Evolutionary conservation across 1,139 yeast species (phyloP), one percentile per base, ranked within the genome.

Genomic region (Pichia sp.): DNA sequence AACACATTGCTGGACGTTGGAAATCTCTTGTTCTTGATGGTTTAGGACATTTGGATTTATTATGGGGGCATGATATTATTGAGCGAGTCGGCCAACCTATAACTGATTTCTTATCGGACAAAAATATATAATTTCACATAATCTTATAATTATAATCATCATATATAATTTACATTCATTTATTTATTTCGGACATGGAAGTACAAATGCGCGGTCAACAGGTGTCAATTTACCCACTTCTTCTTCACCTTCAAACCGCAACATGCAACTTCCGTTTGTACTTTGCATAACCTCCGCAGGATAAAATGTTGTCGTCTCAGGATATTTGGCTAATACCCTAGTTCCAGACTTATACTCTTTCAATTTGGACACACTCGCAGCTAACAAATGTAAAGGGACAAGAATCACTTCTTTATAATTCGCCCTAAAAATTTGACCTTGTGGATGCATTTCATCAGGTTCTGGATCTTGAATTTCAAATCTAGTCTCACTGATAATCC

Each of bases 261-360:
- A 69, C 51, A 86, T 65, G 50, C 95, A 94, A 15, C 71, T 74
- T 0, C 93, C 88, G 52, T 82, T 91, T 50, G 85, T 72, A 47
- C 77, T 78, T 0, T 95, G 89, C 30, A 80, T 81, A 4, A 93
- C 97, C 39, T 86, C 85, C 0, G 98, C 98, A 4, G 94, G 85
- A 58, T 91, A 93, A 55, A 91, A 93, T 0, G 97, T 89, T 0
- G 98, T 93, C 0, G 99, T 93, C 53, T 93, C 99, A 1, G 99
- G 99, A 55, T 93, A 93, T 55, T 95, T 69, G 0, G 97, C 98
- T 47, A 93, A 68, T 3, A 91, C 98, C 53, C 79, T 80, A 1
- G 88, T 70, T 0, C 95, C 93, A 31, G 78, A 68, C 0, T 93
- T 81, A 51, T 83, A 86, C 40, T 71, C 71, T 18, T 76, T 68